Percentiles rank a stretch among this genome's conserved stretches.
Conservation (phyloP, 2,329 filamentous ascomycete genomes). For the Aspergillus ibericus region DNA sequence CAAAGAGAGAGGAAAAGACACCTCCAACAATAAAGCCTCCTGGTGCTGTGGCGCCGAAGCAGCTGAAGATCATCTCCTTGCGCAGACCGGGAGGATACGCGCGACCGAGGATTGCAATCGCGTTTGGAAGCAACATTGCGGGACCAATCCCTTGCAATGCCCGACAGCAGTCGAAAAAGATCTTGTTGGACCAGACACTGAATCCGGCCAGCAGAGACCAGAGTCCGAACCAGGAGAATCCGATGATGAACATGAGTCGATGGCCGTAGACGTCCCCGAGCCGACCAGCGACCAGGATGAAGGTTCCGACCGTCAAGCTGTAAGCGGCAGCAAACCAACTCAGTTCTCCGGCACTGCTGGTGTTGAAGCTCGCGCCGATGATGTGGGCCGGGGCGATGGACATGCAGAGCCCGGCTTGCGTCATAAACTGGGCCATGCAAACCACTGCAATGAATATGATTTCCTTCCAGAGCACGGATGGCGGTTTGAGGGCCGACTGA, state of each 20-base stretch:
- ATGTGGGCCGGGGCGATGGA: constrained; percentile 50
- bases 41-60: constrained; percentile 53
- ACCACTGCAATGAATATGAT: constrained; percentile 31
- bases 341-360: constrained; percentile 44
- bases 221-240: constrained; percentile 38
- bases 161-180: constrained; percentile 54
- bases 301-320: constrained; percentile 44
- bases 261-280: constrained; percentile 42
- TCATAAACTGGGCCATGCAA: constrained; percentile 41
- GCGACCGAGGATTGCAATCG: constrained; percentile 60
- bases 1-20: constrained; percentile 42
- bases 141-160: constrained; percentile 60
- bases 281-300: constrained; percentile 38
- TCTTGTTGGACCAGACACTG: constrained; percentile 38
- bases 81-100: constrained; percentile 57
- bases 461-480: constrained; percentile 23
- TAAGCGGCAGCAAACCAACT: constrained; percentile 61
- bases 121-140: constrained; percentile 64
- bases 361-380: constrained; percentile 50
- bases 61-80: constrained; percentile 62
- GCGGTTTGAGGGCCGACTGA: constrained; percentile 15
- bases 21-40: constrained; percentile 45
- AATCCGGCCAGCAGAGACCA: constrained; percentile 42
- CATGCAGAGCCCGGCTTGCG: constrained; percentile 49
- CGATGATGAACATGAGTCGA: constrained; percentile 36